Conservation (phyloP, 495 filamentous ascomycete genomes). For the Aspergillus avenaceus region DNA sequence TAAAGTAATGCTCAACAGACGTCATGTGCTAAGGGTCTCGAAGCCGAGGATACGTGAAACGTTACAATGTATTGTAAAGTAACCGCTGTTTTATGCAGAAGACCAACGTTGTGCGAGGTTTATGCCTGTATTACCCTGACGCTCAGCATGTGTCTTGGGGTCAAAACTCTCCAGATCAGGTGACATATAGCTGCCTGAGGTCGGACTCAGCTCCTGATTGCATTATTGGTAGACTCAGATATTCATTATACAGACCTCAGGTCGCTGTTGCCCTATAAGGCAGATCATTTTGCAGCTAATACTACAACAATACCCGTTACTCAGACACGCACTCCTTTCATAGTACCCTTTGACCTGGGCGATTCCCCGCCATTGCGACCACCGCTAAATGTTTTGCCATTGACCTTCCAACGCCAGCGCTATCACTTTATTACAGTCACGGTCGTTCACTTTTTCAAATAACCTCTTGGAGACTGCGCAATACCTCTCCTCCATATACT, state of each 20-base stretch:
- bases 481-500: no score
- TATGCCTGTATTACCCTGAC: neutral
- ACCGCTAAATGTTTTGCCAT: conserved; percentile 1
- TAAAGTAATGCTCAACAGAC: conserved; percentile 2
- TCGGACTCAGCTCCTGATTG: conserved; percentile 5
- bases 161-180: conserved; percentile 10
- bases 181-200: conserved; percentile 10
- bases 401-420: conserved; percentile 1
- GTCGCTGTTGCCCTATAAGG: neutral
- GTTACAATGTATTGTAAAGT: neutral
- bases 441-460: neutral
- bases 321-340: neutral
- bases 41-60: conserved; percentile 11
- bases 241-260: neutral
- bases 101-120: neutral
- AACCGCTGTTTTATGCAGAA: neutral
- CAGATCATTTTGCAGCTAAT: neutral
- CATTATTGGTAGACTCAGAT: neutral
- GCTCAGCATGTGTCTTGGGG: no score
- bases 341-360: neutral
- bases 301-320: neutral
- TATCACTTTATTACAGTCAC: neutral
- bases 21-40: conserved; percentile 18
- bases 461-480: no score
- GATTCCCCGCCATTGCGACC: conserved; percentile 1